These are phyloP conservation scores for Vinca minor DNA, from an alignment of 257 asterid species.

Conservation along the genomic window DNA sequence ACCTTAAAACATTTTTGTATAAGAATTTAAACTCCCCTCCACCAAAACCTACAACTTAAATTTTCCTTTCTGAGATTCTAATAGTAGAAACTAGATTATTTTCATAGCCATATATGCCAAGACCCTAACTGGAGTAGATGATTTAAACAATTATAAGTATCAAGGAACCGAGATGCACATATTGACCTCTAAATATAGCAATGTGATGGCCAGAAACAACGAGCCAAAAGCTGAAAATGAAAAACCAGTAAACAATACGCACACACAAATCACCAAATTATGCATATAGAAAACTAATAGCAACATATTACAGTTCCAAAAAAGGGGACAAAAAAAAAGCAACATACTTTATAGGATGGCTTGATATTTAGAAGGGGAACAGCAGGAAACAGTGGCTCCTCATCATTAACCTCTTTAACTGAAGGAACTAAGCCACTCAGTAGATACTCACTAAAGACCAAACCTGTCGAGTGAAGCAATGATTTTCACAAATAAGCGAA, in stretches of 20 bases:
- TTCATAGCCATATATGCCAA: not conserved
- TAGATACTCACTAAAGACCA: constrained; percentile 87
- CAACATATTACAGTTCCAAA: no score
- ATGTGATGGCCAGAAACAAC: not conserved
- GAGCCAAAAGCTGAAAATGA: not conserved
- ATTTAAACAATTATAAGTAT: not conserved
- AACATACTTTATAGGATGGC: constrained; percentile 57
- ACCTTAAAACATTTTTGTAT: not conserved
- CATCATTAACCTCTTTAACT: constrained; percentile 86
- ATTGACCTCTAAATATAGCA: not conserved
- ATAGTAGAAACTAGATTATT: not conserved
- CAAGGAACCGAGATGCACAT: not conserved
- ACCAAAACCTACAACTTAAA: not conserved
- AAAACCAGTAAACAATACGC: constrained; percentile 7
- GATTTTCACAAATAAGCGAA: not conserved
- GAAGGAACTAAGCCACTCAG: constrained; percentile 94
- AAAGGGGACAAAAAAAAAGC: no score
- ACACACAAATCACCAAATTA: not conserved
- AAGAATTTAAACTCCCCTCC: not conserved
- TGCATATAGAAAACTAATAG: not conserved
- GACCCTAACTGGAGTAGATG: not conserved
- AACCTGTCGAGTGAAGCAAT: constrained; percentile 39
- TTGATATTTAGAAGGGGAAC: constrained; percentile 49
- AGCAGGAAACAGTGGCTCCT: constrained; percentile 88
- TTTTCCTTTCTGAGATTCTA: not conserved